Evolutionary conservation across 805 yeast genomes (phyloP).

Genomic region (Zygosaccharomyces pseudorouxii): DNA sequence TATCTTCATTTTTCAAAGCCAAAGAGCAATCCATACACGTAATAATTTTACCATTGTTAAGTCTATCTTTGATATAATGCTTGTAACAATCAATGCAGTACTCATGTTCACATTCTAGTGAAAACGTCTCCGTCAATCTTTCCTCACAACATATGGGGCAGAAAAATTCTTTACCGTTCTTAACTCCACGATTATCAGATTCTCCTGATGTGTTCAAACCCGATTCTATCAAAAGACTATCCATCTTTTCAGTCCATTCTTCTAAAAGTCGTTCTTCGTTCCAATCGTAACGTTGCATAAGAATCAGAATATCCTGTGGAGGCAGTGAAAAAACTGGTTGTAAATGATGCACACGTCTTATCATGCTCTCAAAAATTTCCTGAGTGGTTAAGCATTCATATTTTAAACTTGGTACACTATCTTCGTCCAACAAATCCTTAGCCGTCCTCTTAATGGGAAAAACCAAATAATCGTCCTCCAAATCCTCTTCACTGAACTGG

Average conservation of each 20-base stretch:
- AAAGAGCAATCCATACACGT: constrained; percentile 61
- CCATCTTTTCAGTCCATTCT: constrained; percentile 45
- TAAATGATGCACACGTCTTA: constrained; percentile 25
- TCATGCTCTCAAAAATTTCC: constrained; percentile 32
- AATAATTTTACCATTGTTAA: constrained; percentile 43
- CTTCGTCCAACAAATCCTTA: constrained; percentile 18
- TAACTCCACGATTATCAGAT: constrained; percentile 14
- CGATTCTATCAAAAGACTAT: constrained; percentile 32
- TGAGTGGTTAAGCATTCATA: constrained; percentile 35
- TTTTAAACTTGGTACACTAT: constrained; percentile 23
- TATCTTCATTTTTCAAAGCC: constrained; percentile 37
- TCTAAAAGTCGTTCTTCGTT: constrained; percentile 55
- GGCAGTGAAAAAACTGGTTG: constrained; percentile 31
- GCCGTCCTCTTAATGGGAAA: constrained; percentile 12
- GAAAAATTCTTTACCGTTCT: constrained; percentile 30
- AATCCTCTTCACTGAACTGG: constrained; percentile 22
- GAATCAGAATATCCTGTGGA: constrained; percentile 36
- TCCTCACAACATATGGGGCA: constrained; percentile 77
- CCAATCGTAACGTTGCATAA: constrained; percentile 52
- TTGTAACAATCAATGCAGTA: constrained; percentile 68
- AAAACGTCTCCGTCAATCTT: constrained; percentile 39
- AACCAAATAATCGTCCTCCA: constrained; percentile 21
- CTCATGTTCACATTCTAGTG: constrained; percentile 63
- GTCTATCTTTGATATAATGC: constrained; percentile 49
- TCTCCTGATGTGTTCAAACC: constrained; percentile 29